Base-by-base conservation (phyloP, 305 asterid genomes). In the Ruellia speciosa region DNA sequence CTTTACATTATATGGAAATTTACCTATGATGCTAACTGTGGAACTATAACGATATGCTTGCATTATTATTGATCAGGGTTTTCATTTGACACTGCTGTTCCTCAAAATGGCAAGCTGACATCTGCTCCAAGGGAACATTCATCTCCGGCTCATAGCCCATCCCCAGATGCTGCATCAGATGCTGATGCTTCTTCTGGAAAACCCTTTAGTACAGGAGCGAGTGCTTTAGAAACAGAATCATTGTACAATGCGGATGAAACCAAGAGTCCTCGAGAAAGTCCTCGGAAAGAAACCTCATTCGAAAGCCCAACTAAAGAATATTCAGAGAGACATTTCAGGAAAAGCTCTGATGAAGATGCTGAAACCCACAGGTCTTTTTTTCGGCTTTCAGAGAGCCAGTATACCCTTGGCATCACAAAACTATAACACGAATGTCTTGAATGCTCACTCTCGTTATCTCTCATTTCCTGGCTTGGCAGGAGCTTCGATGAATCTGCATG, bases 401-500 rank as follows among this genome's bases (percentile, higher is more conserved):
- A 24, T 24, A 24, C 2, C 31, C 4, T 24, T 24, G 2, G 31
- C 4, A 24, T 24, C 2, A 24, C 3, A 24, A 4, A 6, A 37
- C 41, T 10, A 6, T 37, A 6, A 37, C 9, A 37, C 9, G 1
- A 6, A 37, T 7, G 9, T 10, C 12, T 10, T 37, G 11, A 6
- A 37, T 37, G 41, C 41, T 37, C 12, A 37, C 41, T 37, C 41
- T 6, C 12, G 5, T 37, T 6, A 24, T 24, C 6, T 37, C 41
- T 37, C 41, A 37, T 6, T 37, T 7, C 41, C 41, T 2, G 31
- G 66, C 49, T 55, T 39, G 17, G 31, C 86, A 88, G 95, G 77
- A 79, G 88, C 80, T 84, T 86, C 74, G 96, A 88, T 47, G 96
- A 88, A 62, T 68, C 95, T 66, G 52, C 76, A 17, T 92, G 95